Evolutionary conservation across 2,329 filamentous ascomycete species (phyloP), one percentile per base, ranked within the genome.

Genomic region (Colletotrichum sp.): DNA sequence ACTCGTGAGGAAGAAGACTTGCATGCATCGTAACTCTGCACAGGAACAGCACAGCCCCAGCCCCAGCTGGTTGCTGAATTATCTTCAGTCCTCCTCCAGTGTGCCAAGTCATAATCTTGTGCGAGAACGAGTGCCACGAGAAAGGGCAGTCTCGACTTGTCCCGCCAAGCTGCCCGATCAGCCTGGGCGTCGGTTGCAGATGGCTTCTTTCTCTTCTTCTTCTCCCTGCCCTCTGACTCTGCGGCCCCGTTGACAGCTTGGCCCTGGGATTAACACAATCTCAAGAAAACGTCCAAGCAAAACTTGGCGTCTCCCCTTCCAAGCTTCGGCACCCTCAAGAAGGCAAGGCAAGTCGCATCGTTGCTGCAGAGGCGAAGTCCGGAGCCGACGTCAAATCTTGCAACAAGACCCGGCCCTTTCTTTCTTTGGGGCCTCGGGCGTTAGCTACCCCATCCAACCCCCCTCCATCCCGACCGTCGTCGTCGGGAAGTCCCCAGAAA

Each of bases 181-280:
- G 39, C 70, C 70, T 73, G 70, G 63, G 70, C 69, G 26, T 75
- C 73, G 70, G 73, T 68, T 73, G 64, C 64, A 73, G 65, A 68
- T 65, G 70, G 57, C 73, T 39, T 48, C 43, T 48, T 2, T 48
- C 43, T 48, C n/a, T 48, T 48, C 43, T 48, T 48, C 43, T 12
- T n/a, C 39, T 6, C 2, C n/a, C 13, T 6, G 10, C 10, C 2
- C n/a, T 48, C 43, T 48, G 43, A 21, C 43, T 48, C 43, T 48
- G 43, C n/a, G 43, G 3, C 34, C 57, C 18, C 15, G 57, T 24
- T 63, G 57, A 63, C 26, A 32, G 57, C 32, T 59, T 24, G 8
- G 71, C 39, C 24, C 26, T 59, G 30, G 63, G 32, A 60, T 28
- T 21, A 48, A 48, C 10, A 21, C 43, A 48, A 48, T 74, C 16